These are phyloP conservation scores for Trichopus zeylanicus DNA, from an alignment of 116 monocot genomes.

Conservation along the genomic window DNA sequence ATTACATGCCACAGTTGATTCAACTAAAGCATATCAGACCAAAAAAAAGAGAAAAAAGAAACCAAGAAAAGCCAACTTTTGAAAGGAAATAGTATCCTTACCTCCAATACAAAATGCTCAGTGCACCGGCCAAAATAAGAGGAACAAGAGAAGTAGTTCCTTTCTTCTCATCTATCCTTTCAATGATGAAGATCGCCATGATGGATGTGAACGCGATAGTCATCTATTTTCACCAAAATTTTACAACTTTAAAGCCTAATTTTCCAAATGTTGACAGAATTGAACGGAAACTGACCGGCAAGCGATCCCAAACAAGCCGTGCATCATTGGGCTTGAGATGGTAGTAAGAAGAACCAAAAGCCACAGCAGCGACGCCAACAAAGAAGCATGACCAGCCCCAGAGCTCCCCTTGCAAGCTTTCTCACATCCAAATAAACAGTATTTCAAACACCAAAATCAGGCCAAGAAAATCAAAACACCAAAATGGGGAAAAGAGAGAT, in stretches of 20 bases:
- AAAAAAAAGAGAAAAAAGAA: neutral
- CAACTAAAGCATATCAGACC: neutral
- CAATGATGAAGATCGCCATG: conserved; percentile 94
- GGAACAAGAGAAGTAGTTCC: conserved; percentile 66
- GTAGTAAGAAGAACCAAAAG: conserved; percentile 90
- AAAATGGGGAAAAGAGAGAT: too few species aligned
- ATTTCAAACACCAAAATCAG: neutral
- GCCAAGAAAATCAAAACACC: neutral
- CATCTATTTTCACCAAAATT: conserved; percentile 64
- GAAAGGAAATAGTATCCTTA: conserved; percentile 23
- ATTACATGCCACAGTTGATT: neutral
- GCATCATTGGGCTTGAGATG: conserved; percentile 82
- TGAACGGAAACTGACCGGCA: conserved; percentile 89
- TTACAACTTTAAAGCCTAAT: too few species aligned
- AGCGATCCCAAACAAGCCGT: conserved; percentile 88
- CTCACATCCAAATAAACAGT: neutral
- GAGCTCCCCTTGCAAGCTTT: conserved; percentile 81
- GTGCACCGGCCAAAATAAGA: conserved; percentile 61
- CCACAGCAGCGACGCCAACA: conserved; percentile 67
- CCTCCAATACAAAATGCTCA: conserved; percentile 99
- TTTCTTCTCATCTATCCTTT: conserved; percentile 81
- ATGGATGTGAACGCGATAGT: conserved; percentile 95
- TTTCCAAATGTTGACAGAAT: too few species aligned
- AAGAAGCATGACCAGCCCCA: conserved; percentile 89
- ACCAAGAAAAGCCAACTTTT: too few species aligned